A percentile compares a stretch with the other conserved stretches of the same genome.
Evolutionary conservation across 805 yeast genomes (phyloP).

Genomic region (Zygosaccharomyces pseudorouxii): DNA sequence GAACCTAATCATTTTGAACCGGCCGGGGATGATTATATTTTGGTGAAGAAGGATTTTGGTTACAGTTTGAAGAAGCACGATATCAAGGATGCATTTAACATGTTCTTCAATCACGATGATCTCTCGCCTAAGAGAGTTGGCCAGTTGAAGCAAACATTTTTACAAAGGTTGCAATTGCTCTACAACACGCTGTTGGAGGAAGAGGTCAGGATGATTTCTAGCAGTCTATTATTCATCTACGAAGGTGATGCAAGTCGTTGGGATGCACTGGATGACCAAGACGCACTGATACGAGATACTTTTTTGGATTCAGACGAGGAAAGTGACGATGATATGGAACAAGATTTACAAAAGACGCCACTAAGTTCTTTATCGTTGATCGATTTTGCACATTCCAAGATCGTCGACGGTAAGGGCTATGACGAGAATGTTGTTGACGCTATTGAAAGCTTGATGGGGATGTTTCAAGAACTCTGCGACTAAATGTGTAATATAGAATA

Average conservation of each 20-base stretch:
- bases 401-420: constrained; percentile 56
- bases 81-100: constrained; percentile 42
- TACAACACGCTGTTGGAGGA: constrained; percentile 58
- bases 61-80: constrained; percentile 46
- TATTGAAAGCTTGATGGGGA: constrained; percentile 51
- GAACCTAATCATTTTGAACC: constrained; percentile 15
- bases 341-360: constrained; percentile 22
- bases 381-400: constrained; percentile 85
- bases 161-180: constrained; percentile 58
- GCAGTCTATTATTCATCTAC: constrained; percentile 66
- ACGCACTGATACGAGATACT: constrained; percentile 36
- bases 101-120: constrained; percentile 41
- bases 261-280: constrained; percentile 41
- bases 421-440: constrained; percentile 74
- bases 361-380: constrained; percentile 64
- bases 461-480: constrained; percentile 34
- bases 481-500: constrained; percentile 3
- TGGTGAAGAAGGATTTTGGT: constrained; percentile 68
- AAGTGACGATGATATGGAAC: constrained; percentile 34
- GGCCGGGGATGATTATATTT: constrained; percentile 41
- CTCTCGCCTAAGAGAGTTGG: constrained; percentile 34
- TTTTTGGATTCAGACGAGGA: constrained; percentile 35
- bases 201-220: constrained; percentile 64
- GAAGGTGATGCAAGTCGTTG: constrained; percentile 64
- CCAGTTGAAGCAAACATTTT: constrained; percentile 43